Evolutionary conservation across 306 rosid genomes (phyloP).

Genomic region (Dryas octopetala): DNA sequence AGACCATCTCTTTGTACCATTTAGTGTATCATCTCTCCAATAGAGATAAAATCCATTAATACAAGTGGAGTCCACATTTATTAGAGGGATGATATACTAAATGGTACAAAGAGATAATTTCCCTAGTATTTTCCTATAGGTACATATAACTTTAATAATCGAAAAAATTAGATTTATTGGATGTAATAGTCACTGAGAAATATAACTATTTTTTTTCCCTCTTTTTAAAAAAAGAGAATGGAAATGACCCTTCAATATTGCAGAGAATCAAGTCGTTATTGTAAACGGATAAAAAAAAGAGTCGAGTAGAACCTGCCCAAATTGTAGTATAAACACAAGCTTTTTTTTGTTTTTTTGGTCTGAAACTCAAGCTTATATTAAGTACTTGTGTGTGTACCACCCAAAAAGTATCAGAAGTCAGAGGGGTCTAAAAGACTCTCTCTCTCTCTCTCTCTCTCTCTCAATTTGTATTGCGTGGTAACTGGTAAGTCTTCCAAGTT

Average conservation of each 20-base stretch:
- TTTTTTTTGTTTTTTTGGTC: no score
- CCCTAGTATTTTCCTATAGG: no score
- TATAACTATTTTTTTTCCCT: not conserved
- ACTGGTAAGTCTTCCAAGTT: conserved; percentile 30
- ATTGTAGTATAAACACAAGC: not conserved
- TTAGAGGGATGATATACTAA: no score
- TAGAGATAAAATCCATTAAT: no score
- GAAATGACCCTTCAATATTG: not conserved
- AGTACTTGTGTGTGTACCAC: no score
- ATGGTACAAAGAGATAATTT: no score
- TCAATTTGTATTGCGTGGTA: conserved; percentile 24
- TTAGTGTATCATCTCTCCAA: no score
- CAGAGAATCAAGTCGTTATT: conserved; percentile 6
- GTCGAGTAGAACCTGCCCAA: not conserved
- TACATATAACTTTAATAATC: not conserved
- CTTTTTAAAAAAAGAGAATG: not conserved
- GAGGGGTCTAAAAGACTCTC: not conserved
- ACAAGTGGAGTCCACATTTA: no score
- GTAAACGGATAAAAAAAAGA: not conserved
- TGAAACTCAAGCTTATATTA: no score
- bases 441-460: no score
- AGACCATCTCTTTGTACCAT: no score
- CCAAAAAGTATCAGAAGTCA: not conserved
- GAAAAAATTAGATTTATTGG: not conserved
- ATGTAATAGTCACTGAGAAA: not conserved